phyloP scores from a whole-genome alignment of 2,329 filamentous ascomycete species.

The Fusarium cicatricum region DNA sequence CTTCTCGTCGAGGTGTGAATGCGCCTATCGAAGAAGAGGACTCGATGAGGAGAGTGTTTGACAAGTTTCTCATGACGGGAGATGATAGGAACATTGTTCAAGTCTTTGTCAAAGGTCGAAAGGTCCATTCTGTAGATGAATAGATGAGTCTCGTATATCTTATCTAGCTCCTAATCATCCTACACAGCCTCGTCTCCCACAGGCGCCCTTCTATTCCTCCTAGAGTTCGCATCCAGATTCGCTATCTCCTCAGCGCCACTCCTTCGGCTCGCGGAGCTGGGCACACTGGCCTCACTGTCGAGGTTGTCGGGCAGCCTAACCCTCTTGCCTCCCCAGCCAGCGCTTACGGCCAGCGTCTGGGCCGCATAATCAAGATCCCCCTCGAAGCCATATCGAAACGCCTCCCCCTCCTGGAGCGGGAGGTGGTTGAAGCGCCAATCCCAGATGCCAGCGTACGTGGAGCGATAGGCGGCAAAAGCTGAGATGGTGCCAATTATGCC shows the following conservation, averaged over 20 bases:
- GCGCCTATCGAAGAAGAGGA: slow-evolving; percentile 62
- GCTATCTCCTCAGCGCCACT: slow-evolving; percentile 30
- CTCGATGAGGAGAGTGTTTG: slow-evolving; percentile 56
- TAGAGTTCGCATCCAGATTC: slow-evolving; percentile 24
- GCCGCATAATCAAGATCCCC: slow-evolving; percentile 26
- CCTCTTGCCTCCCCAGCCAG: slow-evolving; percentile 40
- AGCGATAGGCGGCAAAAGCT: slow-evolving; percentile 70
- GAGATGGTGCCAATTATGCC: slow-evolving; percentile 68
- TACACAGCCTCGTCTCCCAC: slow-evolving; percentile 34
- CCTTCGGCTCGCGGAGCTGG: slow-evolving; percentile 17
- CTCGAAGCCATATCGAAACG: slow-evolving; percentile 43
- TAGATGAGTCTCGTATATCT: not conserved
- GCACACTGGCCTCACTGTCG: slow-evolving; percentile 13
- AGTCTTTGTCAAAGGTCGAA: slow-evolving; percentile 62
- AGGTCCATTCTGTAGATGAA: slow-evolving; percentile 29
- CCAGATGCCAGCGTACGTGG: slow-evolving; percentile 73
- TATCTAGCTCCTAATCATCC: not conserved
- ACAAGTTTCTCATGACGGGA: slow-evolving; percentile 72
- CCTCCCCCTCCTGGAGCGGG: slow-evolving; percentile 57
- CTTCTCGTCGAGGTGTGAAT: slow-evolving; percentile 53
- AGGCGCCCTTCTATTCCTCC: slow-evolving; percentile 20
- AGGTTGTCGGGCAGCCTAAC: slow-evolving; percentile 22
- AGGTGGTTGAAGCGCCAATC: slow-evolving; percentile 75
- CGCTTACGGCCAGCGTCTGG: slow-evolving; percentile 37
- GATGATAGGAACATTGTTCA: slow-evolving; percentile 68